Conservation (phyloP, 306 rosid genomes). For the Hylodesmum podocarpum region DNA sequence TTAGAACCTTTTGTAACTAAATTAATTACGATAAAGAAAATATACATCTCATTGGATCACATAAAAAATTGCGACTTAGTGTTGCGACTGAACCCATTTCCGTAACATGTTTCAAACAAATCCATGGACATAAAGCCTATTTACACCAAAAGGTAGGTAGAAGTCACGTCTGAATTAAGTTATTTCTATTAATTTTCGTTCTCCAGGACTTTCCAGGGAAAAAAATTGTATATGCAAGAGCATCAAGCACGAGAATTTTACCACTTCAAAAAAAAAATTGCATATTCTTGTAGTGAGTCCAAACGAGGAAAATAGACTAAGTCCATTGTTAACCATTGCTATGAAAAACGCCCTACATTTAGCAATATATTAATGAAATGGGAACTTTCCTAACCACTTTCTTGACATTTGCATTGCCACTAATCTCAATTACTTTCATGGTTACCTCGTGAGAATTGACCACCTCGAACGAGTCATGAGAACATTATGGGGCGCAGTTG, state of each 20-base stretch:
- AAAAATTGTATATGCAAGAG: background rate
- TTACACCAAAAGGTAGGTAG: background rate
- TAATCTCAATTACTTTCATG: background rate
- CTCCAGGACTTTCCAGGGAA: background rate
- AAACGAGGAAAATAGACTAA: no score
- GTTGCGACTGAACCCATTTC: no score
- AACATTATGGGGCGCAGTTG: background rate
- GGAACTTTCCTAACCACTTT: constrained; percentile 35
- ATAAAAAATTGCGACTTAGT: no score
- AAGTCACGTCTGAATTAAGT: background rate
- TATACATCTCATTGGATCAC: no score
- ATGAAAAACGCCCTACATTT: background rate
- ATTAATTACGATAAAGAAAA: no score
- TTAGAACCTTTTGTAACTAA: no score
- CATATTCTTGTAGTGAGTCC: no score
- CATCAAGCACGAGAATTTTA: background rate
- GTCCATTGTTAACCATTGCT: background rate
- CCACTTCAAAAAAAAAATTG: background rate
- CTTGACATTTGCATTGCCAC: constrained; percentile 10
- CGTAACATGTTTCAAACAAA: no score
- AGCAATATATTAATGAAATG: constrained; percentile 17
- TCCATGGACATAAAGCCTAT: no score
- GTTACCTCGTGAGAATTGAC: constrained; percentile 24
- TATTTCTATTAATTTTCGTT: background rate
- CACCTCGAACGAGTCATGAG: background rate